phyloP scores from a whole-genome alignment of 495 filamentous ascomycete species.

The Tuber aestivum region DNA sequence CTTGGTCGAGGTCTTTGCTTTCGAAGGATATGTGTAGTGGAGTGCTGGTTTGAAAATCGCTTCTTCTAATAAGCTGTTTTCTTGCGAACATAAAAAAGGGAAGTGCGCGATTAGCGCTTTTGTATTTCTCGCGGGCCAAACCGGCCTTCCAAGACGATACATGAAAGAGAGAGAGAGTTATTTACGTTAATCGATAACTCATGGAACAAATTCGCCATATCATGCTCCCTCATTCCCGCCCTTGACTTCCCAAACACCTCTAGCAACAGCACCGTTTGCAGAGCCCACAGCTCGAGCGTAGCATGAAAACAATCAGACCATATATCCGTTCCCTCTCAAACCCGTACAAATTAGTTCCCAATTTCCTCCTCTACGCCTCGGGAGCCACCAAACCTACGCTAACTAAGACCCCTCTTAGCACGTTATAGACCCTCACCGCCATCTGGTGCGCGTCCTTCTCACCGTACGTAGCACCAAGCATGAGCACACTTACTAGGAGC shows the following conservation, averaged over 20 bases:
- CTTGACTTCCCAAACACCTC: slow-evolving; percentile 56
- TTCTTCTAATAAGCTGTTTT: slow-evolving; percentile 49
- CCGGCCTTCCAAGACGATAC: neutral
- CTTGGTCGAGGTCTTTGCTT: slow-evolving; percentile 42
- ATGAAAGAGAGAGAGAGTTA: slow-evolving; percentile 10
- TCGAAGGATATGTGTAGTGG: slow-evolving; percentile 23
- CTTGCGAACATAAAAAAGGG: neutral
- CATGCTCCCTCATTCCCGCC: slow-evolving; percentile 53
- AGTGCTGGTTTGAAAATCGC: slow-evolving; percentile 49
- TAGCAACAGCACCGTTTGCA: slow-evolving; percentile 55
- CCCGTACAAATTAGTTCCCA: neutral
- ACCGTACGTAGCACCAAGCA: slow-evolving; percentile 54
- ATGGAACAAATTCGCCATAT: slow-evolving; percentile 54
- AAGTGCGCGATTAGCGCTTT: neutral
- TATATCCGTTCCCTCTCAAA: neutral
- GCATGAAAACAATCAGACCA: slow-evolving; percentile 29
- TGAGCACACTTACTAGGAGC: slow-evolving; percentile 49
- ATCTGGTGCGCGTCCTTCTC: slow-evolving; percentile 53
- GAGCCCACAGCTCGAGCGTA: slow-evolving; percentile 51
- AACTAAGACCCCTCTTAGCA: slow-evolving; percentile 47
- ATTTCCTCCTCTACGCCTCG: neutral
- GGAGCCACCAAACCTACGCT: slow-evolving; percentile 45
- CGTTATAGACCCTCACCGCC: slow-evolving; percentile 51
- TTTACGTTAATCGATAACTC: slow-evolving; percentile 52
- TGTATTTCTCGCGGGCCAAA: neutral